Conservation (phyloP, 202 grass and related monocot genomes). For the Panicum hallii region DNA sequence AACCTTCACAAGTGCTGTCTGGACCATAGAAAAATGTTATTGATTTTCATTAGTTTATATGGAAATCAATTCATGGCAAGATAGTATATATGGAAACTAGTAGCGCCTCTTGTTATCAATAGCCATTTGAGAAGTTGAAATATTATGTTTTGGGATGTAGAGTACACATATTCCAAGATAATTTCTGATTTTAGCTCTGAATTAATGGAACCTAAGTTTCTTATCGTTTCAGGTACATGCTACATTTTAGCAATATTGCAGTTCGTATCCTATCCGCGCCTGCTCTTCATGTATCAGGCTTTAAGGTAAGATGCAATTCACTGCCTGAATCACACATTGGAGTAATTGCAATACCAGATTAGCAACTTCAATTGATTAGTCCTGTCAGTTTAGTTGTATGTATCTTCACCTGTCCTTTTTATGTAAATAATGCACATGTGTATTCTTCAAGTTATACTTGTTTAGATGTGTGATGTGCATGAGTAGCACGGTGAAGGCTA, state of each 20-base stretch:
- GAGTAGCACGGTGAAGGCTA: neutral
- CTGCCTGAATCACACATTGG: conserved; percentile 6
- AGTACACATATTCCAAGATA: conserved; percentile 20
- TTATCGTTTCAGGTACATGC: conserved; percentile 70
- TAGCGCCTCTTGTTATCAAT: conserved; percentile 13
- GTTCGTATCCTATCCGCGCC: conserved; percentile 83
- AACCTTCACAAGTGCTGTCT: neutral
- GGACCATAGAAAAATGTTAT: conserved; percentile 12
- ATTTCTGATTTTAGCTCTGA: conserved; percentile 22
- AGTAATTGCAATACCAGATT: conserved; percentile 17
- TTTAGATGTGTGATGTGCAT: conserved; percentile 27
- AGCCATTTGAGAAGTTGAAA: conserved; percentile 6
- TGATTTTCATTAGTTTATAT: conserved; percentile 26
- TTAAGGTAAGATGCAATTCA: conserved; percentile 75
- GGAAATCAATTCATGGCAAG: conserved; percentile 2
- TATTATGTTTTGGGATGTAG: neutral
- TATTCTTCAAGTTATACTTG: conserved; percentile 21
- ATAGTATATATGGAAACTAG: conserved; percentile 3
- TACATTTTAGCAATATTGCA: conserved; percentile 82
- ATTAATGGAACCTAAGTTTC: conserved; percentile 28
- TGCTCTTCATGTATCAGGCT: conserved; percentile 89
- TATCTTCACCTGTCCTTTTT: conserved; percentile 13
- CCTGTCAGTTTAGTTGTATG: conserved; percentile 13
- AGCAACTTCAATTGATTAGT: conserved; percentile 21
- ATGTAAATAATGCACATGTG: conserved; percentile 24